A percentile compares a stretch with the other conserved stretches of the same genome.
phyloP scores from a whole-genome alignment of 345 rosid species.

The Citrus maxima region DNA sequence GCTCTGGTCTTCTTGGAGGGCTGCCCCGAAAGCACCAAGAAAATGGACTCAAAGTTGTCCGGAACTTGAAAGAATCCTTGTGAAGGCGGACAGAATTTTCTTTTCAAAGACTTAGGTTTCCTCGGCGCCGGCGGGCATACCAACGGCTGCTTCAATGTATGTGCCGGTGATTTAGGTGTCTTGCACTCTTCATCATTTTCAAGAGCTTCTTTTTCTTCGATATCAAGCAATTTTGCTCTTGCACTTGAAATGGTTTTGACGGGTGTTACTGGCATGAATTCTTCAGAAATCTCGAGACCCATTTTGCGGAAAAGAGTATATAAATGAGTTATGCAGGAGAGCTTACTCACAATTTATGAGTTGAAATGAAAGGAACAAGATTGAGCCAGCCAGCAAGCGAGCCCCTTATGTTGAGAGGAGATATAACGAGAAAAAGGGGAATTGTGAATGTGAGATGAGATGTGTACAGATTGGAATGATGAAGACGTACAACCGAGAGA shows the following conservation, averaged over 20 bases:
- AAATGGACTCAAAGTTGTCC: background rate
- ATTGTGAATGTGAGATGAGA: background rate
- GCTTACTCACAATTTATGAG: too few relatives aligned
- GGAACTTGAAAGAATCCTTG: constrained; percentile 3
- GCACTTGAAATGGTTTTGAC: background rate
- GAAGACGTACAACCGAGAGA: background rate
- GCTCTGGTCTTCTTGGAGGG: constrained; percentile 3
- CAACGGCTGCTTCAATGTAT: background rate
- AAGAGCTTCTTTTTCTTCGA: background rate
- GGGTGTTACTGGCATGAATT: constrained; percentile 4
- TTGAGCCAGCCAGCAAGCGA: too few relatives aligned
- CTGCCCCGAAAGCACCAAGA: background rate
- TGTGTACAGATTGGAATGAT: background rate
- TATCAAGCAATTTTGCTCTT: background rate
- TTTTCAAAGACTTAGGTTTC: background rate
- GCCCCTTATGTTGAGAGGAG: background rate
- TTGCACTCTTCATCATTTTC: background rate
- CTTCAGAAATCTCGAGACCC: constrained; percentile 6
- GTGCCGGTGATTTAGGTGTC: background rate
- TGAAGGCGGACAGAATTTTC: background rate
- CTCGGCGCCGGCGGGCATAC: constrained; percentile 8
- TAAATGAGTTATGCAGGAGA: too few relatives aligned
- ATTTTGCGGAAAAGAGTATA: background rate
- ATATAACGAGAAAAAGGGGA: background rate
- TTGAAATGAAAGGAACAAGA: background rate